Conservation (phyloP, 345 rosid species). For the Hibiscus syriacus region DNA sequence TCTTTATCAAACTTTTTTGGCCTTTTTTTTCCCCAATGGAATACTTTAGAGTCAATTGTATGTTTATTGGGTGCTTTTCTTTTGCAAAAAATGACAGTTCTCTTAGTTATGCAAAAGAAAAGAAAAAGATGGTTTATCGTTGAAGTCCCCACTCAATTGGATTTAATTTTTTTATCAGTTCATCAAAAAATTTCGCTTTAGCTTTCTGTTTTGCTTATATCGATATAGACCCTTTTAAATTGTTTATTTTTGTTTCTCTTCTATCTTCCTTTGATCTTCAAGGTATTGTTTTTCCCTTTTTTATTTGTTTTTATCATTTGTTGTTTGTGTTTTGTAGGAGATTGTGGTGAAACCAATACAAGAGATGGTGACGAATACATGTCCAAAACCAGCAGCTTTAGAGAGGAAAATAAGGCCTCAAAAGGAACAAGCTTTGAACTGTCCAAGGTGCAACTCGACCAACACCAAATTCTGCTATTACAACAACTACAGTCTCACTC, state of each 20-base stretch:
- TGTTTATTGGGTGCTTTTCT: conserved; percentile 12
- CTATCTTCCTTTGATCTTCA: conserved; percentile 19
- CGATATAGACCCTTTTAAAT: conserved; percentile 20
- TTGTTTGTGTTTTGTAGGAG: conserved; percentile 36
- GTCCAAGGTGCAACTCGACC: conserved; percentile 93
- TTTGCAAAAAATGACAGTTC: conserved; percentile 16
- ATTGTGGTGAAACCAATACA: conserved; percentile 82
- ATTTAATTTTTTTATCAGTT: conserved; percentile 27
- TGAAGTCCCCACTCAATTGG: conserved; percentile 37
- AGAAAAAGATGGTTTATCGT: conserved; percentile 7
- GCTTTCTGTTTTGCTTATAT: conserved; percentile 21
- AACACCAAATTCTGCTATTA: conserved; percentile 98
- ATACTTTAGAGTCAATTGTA: conserved; percentile 1
- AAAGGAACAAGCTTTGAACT: conserved; percentile 77
- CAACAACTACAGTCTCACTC: conserved; percentile 97
- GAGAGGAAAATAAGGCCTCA: conserved; percentile 67
- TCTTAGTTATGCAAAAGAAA: conserved; percentile 7
- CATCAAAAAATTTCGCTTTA: conserved; percentile 34
- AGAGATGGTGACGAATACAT: conserved; percentile 62
- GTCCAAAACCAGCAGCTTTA: conserved; percentile 32
- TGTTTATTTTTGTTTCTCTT: conserved; percentile 23
- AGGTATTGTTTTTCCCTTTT: too few relatives aligned
- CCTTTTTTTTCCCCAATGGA: conserved; percentile 13
- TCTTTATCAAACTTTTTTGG: conserved; percentile 5
- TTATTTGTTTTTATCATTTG: background rate